These are phyloP conservation scores for Gaeumannomyces tritici DNA, from an alignment of 2,329 filamentous ascomycete species.

Conservation along the genomic window DNA sequence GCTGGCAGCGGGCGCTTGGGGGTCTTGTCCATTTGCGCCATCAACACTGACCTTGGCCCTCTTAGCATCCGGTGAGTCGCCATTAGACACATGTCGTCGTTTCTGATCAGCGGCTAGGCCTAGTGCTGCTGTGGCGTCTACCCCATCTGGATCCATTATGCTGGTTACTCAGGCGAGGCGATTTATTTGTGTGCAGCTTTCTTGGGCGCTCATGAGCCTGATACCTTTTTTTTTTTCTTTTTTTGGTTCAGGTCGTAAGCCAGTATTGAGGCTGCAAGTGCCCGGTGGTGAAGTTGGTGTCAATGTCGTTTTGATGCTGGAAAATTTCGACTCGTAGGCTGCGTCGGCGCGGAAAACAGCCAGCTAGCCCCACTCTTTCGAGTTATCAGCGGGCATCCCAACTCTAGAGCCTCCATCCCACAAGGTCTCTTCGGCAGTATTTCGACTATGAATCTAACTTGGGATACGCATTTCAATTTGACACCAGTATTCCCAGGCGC, in stretches of 20 bases:
- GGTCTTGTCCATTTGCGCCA: background rate
- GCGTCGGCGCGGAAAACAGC: background rate
- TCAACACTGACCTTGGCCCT: conserved; percentile 42
- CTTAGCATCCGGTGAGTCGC: conserved; percentile 33
- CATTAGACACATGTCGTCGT: conserved; percentile 10
- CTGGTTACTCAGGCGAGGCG: background rate
- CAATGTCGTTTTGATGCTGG: background rate
- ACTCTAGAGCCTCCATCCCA: background rate
- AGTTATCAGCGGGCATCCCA: background rate
- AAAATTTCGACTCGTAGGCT: background rate
- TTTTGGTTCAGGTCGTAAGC: no score
- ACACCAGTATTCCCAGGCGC: no score
- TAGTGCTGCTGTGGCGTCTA: background rate
- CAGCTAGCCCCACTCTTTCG: background rate
- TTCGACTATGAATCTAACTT: no score
- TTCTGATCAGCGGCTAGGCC: background rate
- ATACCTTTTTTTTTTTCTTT: background rate
- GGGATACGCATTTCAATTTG: background rate
- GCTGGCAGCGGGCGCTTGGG: background rate
- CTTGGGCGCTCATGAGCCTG: no score
- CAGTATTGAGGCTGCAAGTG: background rate
- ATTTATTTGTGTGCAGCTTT: background rate
- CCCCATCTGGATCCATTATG: background rate
- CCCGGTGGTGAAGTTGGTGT: background rate
- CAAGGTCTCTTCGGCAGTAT: no score